Evolutionary conservation across 805 yeast species (phyloP).

Genomic region (Hanseniaspora hatyaiensis): DNA sequence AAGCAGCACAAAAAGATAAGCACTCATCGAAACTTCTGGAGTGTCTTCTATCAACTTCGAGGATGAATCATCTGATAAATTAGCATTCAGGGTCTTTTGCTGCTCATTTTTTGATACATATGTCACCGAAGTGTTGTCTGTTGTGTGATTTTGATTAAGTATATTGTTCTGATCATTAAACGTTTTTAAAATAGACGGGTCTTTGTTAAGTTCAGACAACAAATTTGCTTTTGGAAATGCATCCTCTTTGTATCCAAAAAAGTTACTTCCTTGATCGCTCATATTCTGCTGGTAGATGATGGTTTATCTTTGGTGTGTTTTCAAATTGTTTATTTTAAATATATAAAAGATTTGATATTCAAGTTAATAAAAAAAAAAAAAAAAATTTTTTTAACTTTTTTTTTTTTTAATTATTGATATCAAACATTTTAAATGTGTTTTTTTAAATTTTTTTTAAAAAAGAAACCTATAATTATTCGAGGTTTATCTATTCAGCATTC

Average conservation of each 20-base stretch:
- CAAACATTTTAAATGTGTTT: not conserved
- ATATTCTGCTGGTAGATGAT: too few relatives aligned
- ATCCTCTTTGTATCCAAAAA: slow-evolving; percentile 11
- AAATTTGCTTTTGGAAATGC: slow-evolving; percentile 4
- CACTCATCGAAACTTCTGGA: slow-evolving; percentile 50
- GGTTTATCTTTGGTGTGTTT: too few relatives aligned
- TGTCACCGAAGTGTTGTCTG: not conserved
- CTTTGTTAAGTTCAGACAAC: slow-evolving; percentile 3
- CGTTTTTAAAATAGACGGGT: not conserved
- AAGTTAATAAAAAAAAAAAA: too few relatives aligned
- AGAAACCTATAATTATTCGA: too few relatives aligned
- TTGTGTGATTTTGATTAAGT: not conserved
- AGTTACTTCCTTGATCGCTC: too few relatives aligned
- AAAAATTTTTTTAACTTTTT: not conserved
- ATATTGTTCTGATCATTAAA: not conserved
- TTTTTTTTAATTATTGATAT: not conserved
- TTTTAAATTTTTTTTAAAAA: too few relatives aligned
- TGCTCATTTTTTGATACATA: not conserved
- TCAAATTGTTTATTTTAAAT: too few relatives aligned
- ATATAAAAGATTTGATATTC: too few relatives aligned
- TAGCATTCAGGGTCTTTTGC: not conserved
- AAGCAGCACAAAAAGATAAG: slow-evolving; percentile 59
- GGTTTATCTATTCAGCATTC: too few relatives aligned
- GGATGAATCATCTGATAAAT: not conserved
- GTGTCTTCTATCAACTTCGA: not conserved